phyloP scores from a whole-genome alignment of 345 rosid species.

The Lagerstroemia speciosa region DNA sequence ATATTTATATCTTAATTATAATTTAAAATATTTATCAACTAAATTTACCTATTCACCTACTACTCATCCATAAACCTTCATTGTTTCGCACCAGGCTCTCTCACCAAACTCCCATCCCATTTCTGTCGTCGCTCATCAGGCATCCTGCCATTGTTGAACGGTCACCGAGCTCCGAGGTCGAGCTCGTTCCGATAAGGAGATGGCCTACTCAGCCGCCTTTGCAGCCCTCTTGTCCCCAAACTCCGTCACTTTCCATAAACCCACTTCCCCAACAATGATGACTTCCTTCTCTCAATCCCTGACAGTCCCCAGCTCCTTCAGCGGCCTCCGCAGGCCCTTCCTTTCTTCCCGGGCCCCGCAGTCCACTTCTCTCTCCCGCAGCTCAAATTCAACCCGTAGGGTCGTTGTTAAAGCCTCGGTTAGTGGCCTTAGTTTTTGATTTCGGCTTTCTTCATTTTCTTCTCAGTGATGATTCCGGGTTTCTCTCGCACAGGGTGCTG shows the following conservation, averaged over 20 bases:
- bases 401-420: conserved; percentile 60
- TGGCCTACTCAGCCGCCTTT: conserved; percentile 47
- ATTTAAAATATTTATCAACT: no score
- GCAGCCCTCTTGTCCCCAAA: no score
- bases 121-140: background rate
- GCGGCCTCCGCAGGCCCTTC: conserved; percentile 32
- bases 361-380: conserved; percentile 28
- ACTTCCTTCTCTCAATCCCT: conserved; percentile 21
- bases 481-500: no score
- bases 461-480: no score
- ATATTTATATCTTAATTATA: no score
- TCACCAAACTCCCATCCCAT: background rate
- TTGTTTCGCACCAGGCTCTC: background rate
- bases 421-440: conserved; percentile 5
- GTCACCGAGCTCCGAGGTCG: background rate
- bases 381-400: conserved; percentile 37
- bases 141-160: background rate
- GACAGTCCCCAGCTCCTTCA: conserved; percentile 31
- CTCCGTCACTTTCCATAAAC: no score
- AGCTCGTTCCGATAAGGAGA: conserved; percentile 8
- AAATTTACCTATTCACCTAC: no score
- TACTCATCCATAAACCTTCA: no score
- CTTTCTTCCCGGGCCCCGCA: conserved; percentile 36
- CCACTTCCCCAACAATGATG: conserved; percentile 22
- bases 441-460: no score